phyloP scores from a whole-genome alignment of 75 land plant genomes.

The Cunninghamia lanceolata region DNA sequence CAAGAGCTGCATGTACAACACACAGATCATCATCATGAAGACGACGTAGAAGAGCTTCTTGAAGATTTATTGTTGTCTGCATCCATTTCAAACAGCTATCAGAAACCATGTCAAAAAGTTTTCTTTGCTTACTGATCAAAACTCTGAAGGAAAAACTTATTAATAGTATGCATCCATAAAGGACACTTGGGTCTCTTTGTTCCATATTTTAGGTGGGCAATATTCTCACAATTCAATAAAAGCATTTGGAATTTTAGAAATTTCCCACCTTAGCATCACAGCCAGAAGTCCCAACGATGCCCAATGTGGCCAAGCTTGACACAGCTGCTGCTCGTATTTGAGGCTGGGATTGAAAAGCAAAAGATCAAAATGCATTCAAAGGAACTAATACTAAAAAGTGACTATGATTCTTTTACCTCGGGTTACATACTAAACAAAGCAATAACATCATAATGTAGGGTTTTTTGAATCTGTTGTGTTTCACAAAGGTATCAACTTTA shows the following conservation, averaged over 20 bases:
- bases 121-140: background rate
- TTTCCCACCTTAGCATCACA: slow-evolving; percentile 30
- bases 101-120: background rate
- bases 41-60: slow-evolving; percentile 51
- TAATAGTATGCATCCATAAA: background rate
- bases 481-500: background rate
- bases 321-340: slow-evolving; percentile 42
- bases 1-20: slow-evolving; percentile 56
- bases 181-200: background rate
- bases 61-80: slow-evolving; percentile 46
- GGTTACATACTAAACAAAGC: background rate
- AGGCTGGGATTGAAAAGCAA: slow-evolving; percentile 21
- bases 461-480: background rate
- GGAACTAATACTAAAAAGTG: background rate
- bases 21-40: slow-evolving; percentile 66
- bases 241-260: background rate
- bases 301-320: slow-evolving; percentile 17
- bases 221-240: background rate
- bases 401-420: background rate
- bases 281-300: slow-evolving; percentile 7
- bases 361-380: background rate
- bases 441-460: background rate
- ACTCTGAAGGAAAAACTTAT: background rate
- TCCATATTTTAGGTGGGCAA: background rate
- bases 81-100: slow-evolving; percentile 1